Base-by-base conservation (phyloP, 805 yeast species). In the Metschnikowia santaceciliae region DNA sequence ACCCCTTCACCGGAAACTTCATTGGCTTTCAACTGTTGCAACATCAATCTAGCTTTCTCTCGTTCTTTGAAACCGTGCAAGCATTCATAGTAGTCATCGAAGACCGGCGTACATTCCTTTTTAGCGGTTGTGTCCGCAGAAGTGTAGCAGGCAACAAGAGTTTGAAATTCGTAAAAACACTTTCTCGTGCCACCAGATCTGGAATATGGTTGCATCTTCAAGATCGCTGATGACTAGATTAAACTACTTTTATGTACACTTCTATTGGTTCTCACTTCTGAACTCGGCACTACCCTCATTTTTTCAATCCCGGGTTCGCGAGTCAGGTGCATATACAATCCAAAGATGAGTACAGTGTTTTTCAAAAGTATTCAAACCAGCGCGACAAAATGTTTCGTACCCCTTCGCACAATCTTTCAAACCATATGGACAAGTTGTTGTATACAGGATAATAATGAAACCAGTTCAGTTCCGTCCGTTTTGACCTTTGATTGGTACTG, bases 161-260 rank as follows among this genome's bases (percentile, higher is more conserved):
- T 66, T 61, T 74, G 78, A 62, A 74, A 74, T 56, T 74, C 78
- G 61, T 74, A 74, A 60, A 71, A 74, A 58, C 78, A 74, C 66
- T 66, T 72, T 65, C 77, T 72, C 55, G 78, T 74, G 46, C 77
- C 78, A 30, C 78, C 78, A 35, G 70, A 62, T 68, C 77, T 71
- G 46, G 77, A 72, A 56, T 73, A 72, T 57, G 78, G 78, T 59
- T 73, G 77, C 78, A 74, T 74, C 36, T 49, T 54, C 15, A 42
- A 34, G 38, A 30, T 15, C 37, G 22, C 38, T 33, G 19, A 49
- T 22, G 32, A 33, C 42, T 48, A 20, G 32, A 40, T 17, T 13
- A 34, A 37, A 30, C 14, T 34, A 42, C 38, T 33, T 42, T 42
- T 33, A n/a, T 22, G 30, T 32, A 32, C 37, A 20, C 36, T 42